A percentile compares a stretch with the other conserved stretches of the same genome.
Conservation (phyloP, 164 flowering plant species). For the Tetrastigma voinierianum region DNA sequence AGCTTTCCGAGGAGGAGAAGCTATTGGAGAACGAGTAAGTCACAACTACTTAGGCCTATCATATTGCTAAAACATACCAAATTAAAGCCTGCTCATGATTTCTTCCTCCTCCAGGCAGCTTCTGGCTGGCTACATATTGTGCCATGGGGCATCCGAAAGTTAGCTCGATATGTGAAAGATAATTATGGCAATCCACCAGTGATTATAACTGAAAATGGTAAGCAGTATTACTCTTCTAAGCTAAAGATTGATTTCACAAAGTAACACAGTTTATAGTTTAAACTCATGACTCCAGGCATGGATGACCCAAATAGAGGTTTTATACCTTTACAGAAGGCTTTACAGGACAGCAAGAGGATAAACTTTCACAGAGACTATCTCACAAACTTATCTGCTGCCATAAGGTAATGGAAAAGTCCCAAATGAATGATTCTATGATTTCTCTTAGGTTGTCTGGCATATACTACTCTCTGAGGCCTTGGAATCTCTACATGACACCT, state of each 20-base stretch:
- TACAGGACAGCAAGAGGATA: conserved; percentile 79
- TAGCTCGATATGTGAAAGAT: conserved; percentile 57
- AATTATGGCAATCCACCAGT: conserved; percentile 73
- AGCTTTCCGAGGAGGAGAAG: conserved; percentile 53
- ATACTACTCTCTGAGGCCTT: background rate
- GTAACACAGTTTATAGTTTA: background rate
- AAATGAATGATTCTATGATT: background rate
- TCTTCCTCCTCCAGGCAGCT: conserved; percentile 52
- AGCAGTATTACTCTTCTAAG: conserved; percentile 5
- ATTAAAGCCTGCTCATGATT: background rate
- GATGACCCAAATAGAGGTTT: conserved; percentile 67
- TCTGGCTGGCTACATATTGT: conserved; percentile 84
- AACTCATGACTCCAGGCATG: conserved; percentile 53
- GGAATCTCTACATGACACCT: background rate
- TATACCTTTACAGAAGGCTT: conserved; percentile 36
- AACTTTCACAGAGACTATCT: conserved; percentile 73
- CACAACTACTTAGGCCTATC: background rate
- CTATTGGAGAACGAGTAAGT: conserved; percentile 82
- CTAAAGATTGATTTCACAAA: background rate
- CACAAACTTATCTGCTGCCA: conserved; percentile 81
- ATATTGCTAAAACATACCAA: conserved; percentile 1
- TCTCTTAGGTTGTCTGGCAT: background rate
- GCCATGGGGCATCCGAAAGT: conserved; percentile 80
- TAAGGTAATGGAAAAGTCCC: conserved; percentile 42
- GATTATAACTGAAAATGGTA: conserved; percentile 89